Conservation (phyloP, 202 grass and related monocot genomes). For the Panicum hallii region DNA sequence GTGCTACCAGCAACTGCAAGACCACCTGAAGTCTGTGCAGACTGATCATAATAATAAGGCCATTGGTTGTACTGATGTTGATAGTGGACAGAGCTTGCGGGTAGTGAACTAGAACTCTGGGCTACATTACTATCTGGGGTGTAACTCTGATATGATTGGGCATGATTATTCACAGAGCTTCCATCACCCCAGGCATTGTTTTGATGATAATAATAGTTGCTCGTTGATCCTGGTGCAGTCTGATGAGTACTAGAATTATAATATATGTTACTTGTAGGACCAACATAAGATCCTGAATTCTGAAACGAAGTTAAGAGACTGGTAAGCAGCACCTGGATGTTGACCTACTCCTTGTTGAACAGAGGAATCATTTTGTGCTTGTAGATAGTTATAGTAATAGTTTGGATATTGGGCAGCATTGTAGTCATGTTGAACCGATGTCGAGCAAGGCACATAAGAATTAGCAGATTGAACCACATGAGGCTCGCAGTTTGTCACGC, state of each 20-base stretch:
- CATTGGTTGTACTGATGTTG: conserved; percentile 74
- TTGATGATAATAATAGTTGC: conserved; percentile 76
- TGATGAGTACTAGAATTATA: conserved; percentile 95
- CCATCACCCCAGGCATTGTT: conserved; percentile 59
- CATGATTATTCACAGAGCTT: conserved; percentile 53
- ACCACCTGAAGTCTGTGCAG: conserved; percentile 46
- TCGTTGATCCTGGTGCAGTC: conserved; percentile 59
- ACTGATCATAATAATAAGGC: conserved; percentile 71
- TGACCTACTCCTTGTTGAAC: conserved; percentile 79
- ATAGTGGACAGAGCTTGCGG: conserved; percentile 63
- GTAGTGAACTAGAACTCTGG: conserved; percentile 62
- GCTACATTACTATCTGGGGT: conserved; percentile 52
- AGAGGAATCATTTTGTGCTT: conserved; percentile 58
- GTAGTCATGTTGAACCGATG: conserved; percentile 60
- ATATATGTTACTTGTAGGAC: conserved; percentile 84
- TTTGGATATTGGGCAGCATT: conserved; percentile 57
- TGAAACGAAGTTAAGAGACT: conserved; percentile 88
- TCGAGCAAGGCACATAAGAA: conserved; percentile 54
- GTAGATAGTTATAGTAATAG: conserved; percentile 63
- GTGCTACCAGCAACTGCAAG: conserved; percentile 44
- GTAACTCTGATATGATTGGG: conserved; percentile 61
- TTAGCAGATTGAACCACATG: conserved; percentile 43
- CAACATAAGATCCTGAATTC: conserved; percentile 86
- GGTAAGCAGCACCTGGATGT: conserved; percentile 92
- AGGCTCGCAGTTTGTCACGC: conserved; percentile 44